Evolutionary conservation across 2,329 filamentous ascomycete genomes (phyloP), one percentile per base, ranked within the genome.

Genomic region (Sporothrix brunneoviolacea): DNA sequence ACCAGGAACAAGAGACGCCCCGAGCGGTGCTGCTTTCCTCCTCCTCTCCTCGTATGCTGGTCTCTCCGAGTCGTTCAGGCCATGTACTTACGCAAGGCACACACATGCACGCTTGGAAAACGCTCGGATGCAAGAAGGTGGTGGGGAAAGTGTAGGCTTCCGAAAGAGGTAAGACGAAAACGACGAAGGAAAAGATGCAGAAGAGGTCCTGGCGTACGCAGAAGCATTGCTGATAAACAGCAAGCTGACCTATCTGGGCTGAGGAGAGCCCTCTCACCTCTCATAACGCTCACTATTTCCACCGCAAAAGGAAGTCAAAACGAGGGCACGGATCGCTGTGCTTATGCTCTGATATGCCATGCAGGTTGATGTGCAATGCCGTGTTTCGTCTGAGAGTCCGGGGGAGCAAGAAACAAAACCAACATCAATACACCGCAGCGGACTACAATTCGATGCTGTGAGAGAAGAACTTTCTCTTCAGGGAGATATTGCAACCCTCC

Each of bases 51-150:
- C n/a, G n/a, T n/a, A n/a, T n/a, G n/a, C n/a, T n/a, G n/a, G n/a
- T n/a, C n/a, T n/a, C n/a, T n/a, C n/a, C n/a, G n/a, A n/a, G n/a
- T n/a, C n/a, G n/a, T 44, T 44, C 19, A 19, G 41, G 30, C 30
- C n/a, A 24, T 35, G 28, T 44, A 35, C 41, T 44, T 27, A 44
- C 41, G 41, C 41, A 35, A 44, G 41, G 41, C 24, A 44, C 41
- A n/a, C 18, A 35, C 41, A 33, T 15, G 22, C 19, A 16, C 16
- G 2, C 15, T 35, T 16, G 21, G 3, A 15, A 21, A 7, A 24
- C 19, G 41, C 41, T 44, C 30, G 30, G 41, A 35, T 44, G 13
- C 22, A 35, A 22, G 16, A 7, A 3, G 41, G 41, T 16, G 35
- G 19, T 9, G 24, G n/a, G 7, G n/a, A 6, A 13, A 42, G 16